A percentile compares a stretch with the other conserved stretches of the same genome.
Conservation (phyloP, 2,329 filamentous ascomycete species). For the Fusarium armeniacum region DNA sequence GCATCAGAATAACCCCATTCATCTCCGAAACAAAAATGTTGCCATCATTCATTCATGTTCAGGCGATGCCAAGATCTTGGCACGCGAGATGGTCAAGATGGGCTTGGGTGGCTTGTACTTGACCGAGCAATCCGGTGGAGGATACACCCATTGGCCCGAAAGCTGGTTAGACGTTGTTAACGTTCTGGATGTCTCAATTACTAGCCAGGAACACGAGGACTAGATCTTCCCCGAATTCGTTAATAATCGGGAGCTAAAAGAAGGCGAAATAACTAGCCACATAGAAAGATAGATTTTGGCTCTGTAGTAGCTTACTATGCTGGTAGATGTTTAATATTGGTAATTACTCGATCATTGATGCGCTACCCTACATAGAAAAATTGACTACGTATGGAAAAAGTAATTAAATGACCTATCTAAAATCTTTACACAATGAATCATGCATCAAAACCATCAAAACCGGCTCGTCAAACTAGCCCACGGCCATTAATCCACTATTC, state of each 20-base stretch:
- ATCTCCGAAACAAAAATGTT: conserved; percentile 12
- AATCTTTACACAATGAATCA: neutral
- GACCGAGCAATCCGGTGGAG: conserved; percentile 33
- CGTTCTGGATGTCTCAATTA: neutral
- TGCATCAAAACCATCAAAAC: neutral
- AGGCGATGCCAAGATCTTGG: conserved; percentile 15
- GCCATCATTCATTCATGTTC: conserved; percentile 34
- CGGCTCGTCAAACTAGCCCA: no score
- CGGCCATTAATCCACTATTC: neutral
- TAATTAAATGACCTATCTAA: neutral
- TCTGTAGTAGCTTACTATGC: no score
- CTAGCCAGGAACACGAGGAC: neutral
- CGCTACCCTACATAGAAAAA: neutral
- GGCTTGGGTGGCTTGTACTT: conserved; percentile 33
- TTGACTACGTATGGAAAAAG: neutral
- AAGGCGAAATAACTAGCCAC: no score
- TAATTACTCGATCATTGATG: no score
- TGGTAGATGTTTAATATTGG: neutral
- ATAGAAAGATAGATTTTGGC: no score
- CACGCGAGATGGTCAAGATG: conserved; percentile 12
- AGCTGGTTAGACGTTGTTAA: neutral
- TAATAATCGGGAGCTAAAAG: no score
- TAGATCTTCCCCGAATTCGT: neutral
- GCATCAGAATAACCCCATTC: neutral
- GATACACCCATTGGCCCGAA: conserved; percentile 34